Evolutionary conservation across 768 basidiomycete genomes (phyloP), one percentile per base, ranked within the genome.

Genomic region (Russula griseocarnosa): DNA sequence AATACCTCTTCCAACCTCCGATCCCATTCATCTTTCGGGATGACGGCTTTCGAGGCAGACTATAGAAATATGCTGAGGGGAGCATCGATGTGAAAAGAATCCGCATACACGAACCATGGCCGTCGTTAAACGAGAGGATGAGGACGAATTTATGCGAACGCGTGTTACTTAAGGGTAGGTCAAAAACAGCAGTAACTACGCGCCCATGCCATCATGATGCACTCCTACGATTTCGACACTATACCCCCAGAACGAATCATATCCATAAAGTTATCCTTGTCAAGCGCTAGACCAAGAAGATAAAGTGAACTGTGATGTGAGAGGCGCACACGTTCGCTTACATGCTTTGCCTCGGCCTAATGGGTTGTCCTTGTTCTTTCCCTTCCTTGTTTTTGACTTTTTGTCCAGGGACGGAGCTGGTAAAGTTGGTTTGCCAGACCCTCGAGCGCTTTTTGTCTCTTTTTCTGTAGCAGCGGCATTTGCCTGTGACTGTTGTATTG

Each of bases 11-110:
- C 85, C 44, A 97, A 79, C 24, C 88, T 86, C 32, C 81, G 81
- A 66, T 92, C 87, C 94, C 94, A 96, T 74, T 94, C 93, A 70
- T 89, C 86, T 67, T 84, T 84, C n/a, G 82, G 79, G 66, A 94
- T 86, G 26, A 75, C 70, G 38, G 77, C 77, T 75, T 87, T 89
- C 44, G 81, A 78, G 73, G 78, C 55, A 7, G 72, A 68, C 74
- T 74, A 61, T 0, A 34, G 46, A 22, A 53, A 65, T 18, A 69
- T 62, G 54, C 60, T 60, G 38, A 52, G 52, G 51, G 38, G 51
- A 32, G 52, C 11, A 40, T 32, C 18, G 32, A 36, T 53, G 47
- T 50, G 42, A 60, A 42, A 57, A 52, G 49, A 55, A 47, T 68
- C 68, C 65, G 70, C 72, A 50, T 55, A 36, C 49, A 66, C 67